phyloP scores from a whole-genome alignment of 1,284 basidiomycete species.

The Ganoderma sinense region DNA sequence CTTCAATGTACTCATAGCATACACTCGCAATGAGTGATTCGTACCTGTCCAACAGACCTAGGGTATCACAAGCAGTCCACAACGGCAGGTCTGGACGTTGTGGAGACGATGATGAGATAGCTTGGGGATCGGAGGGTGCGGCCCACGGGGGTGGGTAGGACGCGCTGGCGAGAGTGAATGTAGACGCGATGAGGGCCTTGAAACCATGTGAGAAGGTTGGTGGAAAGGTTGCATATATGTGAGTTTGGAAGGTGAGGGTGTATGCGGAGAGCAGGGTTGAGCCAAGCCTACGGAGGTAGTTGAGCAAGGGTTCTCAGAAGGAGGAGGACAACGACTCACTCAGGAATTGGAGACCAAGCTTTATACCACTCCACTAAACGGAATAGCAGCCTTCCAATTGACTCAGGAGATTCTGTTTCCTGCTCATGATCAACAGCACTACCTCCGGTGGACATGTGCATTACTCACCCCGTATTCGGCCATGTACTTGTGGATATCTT shows the following conservation, averaged over 20 bases:
- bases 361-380: constrained; percentile 72
- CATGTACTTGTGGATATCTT: constrained; percentile 67
- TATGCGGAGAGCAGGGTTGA: constrained; percentile 65
- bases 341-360: constrained; percentile 67
- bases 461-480: constrained; percentile 62
- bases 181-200: constrained; percentile 66
- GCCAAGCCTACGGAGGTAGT: constrained; percentile 58
- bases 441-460: background rate
- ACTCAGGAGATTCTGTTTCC: constrained; percentile 54
- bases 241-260: constrained; percentile 72
- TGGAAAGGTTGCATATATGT: constrained; percentile 72
- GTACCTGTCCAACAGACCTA: constrained; percentile 86
- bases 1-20: constrained; percentile 86
- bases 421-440: constrained; percentile 33
- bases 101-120: constrained; percentile 16
- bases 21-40: constrained; percentile 85
- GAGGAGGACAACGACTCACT: constrained; percentile 46
- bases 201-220: constrained; percentile 69
- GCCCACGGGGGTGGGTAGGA: constrained; percentile 35
- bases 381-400: constrained; percentile 60
- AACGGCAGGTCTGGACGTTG: constrained; percentile 43
- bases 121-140: constrained; percentile 2
- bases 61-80: constrained; percentile 73
- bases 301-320: constrained; percentile 6
- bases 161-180: constrained; percentile 49